Evolutionary conservation across 345 rosid species (phyloP).

Genomic region (Bruguiera parviflora): DNA sequence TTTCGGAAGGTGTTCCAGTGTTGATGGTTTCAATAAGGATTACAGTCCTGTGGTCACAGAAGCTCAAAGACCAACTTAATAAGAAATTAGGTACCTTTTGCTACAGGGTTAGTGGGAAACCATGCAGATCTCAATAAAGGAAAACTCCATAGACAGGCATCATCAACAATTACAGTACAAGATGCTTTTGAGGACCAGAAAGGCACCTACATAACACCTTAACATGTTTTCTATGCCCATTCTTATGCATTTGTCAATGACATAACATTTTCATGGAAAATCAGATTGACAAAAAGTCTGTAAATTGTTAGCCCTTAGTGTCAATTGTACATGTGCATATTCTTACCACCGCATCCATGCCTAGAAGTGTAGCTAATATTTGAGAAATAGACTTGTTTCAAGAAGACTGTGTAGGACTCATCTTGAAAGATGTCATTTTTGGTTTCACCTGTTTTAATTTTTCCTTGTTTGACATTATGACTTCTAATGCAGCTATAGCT

Average conservation of each 20-base stretch:
- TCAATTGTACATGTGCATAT: background rate
- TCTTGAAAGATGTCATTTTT: background rate
- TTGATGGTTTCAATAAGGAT: background rate
- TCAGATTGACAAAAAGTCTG: background rate
- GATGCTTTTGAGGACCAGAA: no score
- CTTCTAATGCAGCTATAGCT: constrained; percentile 68
- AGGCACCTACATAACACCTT: no score
- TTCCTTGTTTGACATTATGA: constrained; percentile 5
- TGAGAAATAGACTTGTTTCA: background rate
- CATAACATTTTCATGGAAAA: no score
- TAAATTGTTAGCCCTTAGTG: background rate
- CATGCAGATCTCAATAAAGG: background rate
- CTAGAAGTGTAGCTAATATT: background rate
- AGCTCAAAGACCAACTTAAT: background rate
- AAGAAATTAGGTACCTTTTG: background rate
- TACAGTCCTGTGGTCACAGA: background rate
- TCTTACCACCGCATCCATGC: background rate
- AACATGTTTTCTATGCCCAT: no score
- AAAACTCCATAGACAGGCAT: background rate
- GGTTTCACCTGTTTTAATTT: background rate
- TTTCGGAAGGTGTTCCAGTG: background rate
- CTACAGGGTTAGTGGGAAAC: background rate
- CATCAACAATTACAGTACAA: no score
- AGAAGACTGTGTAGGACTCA: background rate
- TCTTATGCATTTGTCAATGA: no score